Evolutionary conservation across 2,329 filamentous ascomycete genomes (phyloP), one percentile per base, ranked within the genome.

Genomic region (Pezicula neosporulosa): DNA sequence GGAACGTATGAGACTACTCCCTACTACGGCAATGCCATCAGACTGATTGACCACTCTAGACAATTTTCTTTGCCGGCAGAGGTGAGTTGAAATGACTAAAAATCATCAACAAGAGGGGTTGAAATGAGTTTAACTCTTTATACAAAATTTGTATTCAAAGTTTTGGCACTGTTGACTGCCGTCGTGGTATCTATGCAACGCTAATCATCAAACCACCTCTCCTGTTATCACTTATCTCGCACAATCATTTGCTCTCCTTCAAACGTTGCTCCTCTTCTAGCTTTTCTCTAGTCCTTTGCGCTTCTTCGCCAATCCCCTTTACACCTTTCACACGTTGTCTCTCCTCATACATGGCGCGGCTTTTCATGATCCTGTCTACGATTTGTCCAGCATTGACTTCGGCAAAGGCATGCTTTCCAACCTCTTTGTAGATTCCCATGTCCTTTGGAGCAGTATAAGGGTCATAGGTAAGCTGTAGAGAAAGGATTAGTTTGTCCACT

Each of bases 351-450:
- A 90, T 80, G 53, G 87, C 86, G 33, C 92, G 80, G 63, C 90
- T 92, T 69, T 85, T 88, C 77, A 97, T 77, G 66, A 99, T 99
- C 30, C 94, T 78, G 60, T 87, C 82, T 44, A 99, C 92, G 61
- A 99, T 97, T 61, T 94, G 87, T 3, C 86, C 91, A 1, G 93
- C 91, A 69, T 97, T 97, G 57, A 97, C 91, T 55, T 91, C 80
- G 57, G 89, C 81, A 67, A 93, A 99, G 18, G 82, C 77, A 71
- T 99, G 94, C 47, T 76, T 70, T 10, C 81, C 81, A 39, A 96
- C 85, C 67, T 96, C 83, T 38, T 77, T 80, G 75, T 96, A 96
- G 65, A 99, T 90, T 33, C 87, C 86, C 76, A 96, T 83, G 44
- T 78, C 76, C 70, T 92, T 94, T 48, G 91, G 85, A 13, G 84